These are phyloP conservation scores for Cladosporium sphaerospermum DNA, from an alignment of 2,329 filamentous ascomycete species.

Conservation along the genomic window DNA sequence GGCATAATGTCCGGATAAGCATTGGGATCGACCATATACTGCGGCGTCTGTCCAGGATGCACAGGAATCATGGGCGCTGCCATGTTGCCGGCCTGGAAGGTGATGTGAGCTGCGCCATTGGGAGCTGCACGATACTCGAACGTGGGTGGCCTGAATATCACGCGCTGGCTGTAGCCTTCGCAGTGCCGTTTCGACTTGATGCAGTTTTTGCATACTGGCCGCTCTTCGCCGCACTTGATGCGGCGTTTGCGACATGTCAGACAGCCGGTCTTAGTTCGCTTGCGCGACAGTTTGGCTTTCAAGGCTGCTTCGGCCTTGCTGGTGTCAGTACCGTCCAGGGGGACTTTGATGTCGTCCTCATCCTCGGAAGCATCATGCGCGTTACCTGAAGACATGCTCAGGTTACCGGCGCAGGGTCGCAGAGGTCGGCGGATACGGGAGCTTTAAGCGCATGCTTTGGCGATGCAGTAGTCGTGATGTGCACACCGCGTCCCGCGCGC, in stretches of 20 bases:
- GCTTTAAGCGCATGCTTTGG: too few species aligned
- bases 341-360: conserved; percentile 1
- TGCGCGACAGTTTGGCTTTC: conserved; percentile 35
- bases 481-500: too few species aligned
- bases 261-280: conserved; percentile 87
- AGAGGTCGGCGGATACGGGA: neutral
- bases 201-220: conserved; percentile 76
- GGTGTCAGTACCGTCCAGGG: conserved; percentile 18
- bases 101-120: conserved; percentile 35
- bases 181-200: conserved; percentile 79
- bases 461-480: too few species aligned
- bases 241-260: conserved; percentile 88
- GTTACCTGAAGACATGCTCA: neutral
- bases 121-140: conserved; percentile 49
- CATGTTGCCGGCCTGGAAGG: conserved; percentile 27
- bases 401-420: neutral
- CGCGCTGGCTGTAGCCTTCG: conserved; percentile 75
- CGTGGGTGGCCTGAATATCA: conserved; percentile 71
- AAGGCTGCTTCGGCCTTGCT: conserved; percentile 24
- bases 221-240: conserved; percentile 94
- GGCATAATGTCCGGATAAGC: conserved; percentile 1
- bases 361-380: conserved; percentile 7
- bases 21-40: conserved; percentile 8
- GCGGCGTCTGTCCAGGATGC: conserved; percentile 6
- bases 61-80: conserved; percentile 11